Conservation (phyloP, 306 rosid species). For the Herpetospermum pedunculosum region DNA sequence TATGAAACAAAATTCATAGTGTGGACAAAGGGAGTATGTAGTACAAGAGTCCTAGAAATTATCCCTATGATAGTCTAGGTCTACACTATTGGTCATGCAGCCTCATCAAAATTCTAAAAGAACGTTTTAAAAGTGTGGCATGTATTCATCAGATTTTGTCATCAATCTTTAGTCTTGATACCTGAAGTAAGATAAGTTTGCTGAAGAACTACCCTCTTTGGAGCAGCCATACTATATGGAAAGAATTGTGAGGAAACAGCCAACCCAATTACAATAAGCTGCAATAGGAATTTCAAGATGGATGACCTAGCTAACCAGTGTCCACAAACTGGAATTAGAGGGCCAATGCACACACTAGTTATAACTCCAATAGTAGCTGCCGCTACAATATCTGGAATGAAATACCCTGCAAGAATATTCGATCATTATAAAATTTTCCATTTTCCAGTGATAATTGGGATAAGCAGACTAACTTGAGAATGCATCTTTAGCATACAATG, state of each 20-base stretch:
- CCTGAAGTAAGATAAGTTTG: slow-evolving; percentile 64
- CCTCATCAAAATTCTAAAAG: background rate
- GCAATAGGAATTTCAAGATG: slow-evolving; percentile 61
- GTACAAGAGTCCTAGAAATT: background rate
- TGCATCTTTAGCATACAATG: background rate
- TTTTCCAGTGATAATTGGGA: background rate
- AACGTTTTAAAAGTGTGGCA: background rate
- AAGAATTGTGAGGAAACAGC: slow-evolving; percentile 88
- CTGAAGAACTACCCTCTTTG: slow-evolving; percentile 85
- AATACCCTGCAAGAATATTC: slow-evolving; percentile 44
- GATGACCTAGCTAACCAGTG: slow-evolving; percentile 76
- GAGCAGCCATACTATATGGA: slow-evolving; percentile 74
- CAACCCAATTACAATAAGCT: slow-evolving; percentile 55
- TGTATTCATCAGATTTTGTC: background rate
- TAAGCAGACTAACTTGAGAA: background rate
- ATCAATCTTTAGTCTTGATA: slow-evolving; percentile 22
- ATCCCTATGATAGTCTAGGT: background rate
- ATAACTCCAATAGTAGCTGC: slow-evolving; percentile 63
- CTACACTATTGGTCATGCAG: background rate
- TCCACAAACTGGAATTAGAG: slow-evolving; percentile 71
- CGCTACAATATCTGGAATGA: slow-evolving; percentile 60
- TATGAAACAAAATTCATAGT: background rate
- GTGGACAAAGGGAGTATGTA: background rate
- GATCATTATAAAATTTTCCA: slow-evolving; percentile 14
- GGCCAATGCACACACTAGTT: slow-evolving; percentile 79